Evolutionary conservation across 2,329 filamentous ascomycete species (phyloP), one percentile per base, ranked within the genome.

Genomic region (Sclerotinia sclerotiorum): DNA sequence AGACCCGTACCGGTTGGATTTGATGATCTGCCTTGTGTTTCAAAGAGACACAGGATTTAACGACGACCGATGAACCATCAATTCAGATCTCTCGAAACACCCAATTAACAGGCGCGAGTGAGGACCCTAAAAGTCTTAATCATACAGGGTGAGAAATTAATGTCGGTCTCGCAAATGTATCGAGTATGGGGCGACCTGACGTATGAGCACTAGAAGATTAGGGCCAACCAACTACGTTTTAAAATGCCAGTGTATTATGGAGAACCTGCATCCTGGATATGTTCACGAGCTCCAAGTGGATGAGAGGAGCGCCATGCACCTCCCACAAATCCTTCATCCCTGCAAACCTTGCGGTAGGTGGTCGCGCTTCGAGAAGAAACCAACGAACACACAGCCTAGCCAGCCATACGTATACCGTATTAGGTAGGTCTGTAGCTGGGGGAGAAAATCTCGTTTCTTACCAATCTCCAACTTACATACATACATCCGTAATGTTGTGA

Each of bases 41-140:
- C 70, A 73, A 68, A 60, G 55, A 66, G 63, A 67, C 60, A 72
- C 60, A 72, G 67, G 65, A 64, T 71, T 70, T 69, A 48, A 69
- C 69, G 69, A 71, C 68, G 67, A 68, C 66, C 67, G 63, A 71
- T 64, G 65, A 68, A 67, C 42, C 61, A 55, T 63, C 48, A 63
- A 69, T 67, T 56, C 52, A 70, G 69, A 73, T 70, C 65, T 56
- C n/a, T 48, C 70, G 63, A 72, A 32, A 52, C 52, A 32, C 61
- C 64, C 52, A 71, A 71, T 65, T 29, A 68, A 54, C 48, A 55
- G 48, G 7, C 39, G 32, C 21, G 29, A 24, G 63, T n/a, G 15
- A 62, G n/a, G 24, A 46, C 39, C 21, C 57, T n/a, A 55, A 19
- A 48, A 29, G 35, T 24, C 39, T 55, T 55, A 54, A 63, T 62